These are phyloP conservation scores for Biscogniauxia marginata DNA, from an alignment of 2,329 filamentous ascomycete species.

Conservation along the genomic window DNA sequence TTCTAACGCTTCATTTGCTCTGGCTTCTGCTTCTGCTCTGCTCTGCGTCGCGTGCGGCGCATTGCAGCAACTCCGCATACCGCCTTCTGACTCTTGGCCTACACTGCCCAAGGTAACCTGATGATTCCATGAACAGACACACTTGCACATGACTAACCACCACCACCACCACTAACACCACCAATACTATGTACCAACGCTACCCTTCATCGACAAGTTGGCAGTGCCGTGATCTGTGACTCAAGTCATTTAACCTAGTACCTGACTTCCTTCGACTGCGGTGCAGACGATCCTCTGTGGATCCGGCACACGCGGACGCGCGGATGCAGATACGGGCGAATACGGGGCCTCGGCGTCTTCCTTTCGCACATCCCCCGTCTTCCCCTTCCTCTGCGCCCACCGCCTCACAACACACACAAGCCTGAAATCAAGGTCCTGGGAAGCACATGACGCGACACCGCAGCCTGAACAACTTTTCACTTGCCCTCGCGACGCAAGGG, in stretches of 20 bases:
- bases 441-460: not conserved
- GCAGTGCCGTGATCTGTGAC: too few species aligned
- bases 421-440: not conserved
- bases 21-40: too few species aligned
- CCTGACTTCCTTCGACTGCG: not conserved
- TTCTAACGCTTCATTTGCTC: too few species aligned
- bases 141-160: not conserved
- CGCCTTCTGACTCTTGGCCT: not conserved
- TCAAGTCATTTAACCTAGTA: not conserved
- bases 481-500: not conserved
- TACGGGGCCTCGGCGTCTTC: not conserved
- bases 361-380: not conserved
- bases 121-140: not conserved
- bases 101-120: not conserved
- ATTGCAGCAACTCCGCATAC: not conserved
- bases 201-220: not conserved
- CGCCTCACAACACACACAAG: not conserved
- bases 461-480: not conserved
- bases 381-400: too few species aligned
- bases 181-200: not conserved
- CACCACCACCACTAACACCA: not conserved
- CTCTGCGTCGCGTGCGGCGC: too few species aligned
- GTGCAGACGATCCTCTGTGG: not conserved
- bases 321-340: slow-evolving; percentile 4
- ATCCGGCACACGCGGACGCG: not conserved